Base-by-base conservation (phyloP, 2,329 filamentous ascomycete genomes). In the Clonostachys byssicola region DNA sequence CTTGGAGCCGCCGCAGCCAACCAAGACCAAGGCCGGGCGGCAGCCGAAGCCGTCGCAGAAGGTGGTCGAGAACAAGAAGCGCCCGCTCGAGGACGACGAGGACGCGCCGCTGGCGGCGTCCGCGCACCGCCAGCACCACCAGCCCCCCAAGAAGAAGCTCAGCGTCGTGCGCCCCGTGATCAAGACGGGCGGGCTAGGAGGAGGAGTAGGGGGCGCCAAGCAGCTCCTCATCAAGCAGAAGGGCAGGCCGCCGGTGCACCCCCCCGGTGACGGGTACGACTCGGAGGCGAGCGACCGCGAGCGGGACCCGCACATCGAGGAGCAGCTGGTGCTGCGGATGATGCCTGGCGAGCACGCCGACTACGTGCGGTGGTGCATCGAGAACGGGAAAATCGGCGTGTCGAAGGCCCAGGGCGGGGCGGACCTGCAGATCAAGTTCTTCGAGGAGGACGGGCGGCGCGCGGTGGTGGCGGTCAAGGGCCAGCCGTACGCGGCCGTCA, bases 241-340 rank as follows among this genome's bases (percentile, higher is more conserved):
- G 56, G 86, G 85, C n/a, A 79, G 83, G 52, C 75, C 81, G 2
- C 86, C 88, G 7, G 73, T 79, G 34, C 80, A 89, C 52, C 83
- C 84, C 6, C 80, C 82, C 2, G 94, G 94, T 45, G 90, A 95
- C 47, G 94, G 92, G 8, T 99, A 97, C 67, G 94, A 99, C 63
- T 96, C 92, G 4, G 94, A 97, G 66, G 90, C 92, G 12, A 94
- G 91, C 47, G 94, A 97, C 60, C 83, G 86, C 13, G 94, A 99
- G 65, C 68, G 74, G 10, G 94, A 99, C 59, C 94, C 94, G 1
- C 79, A 87, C 2, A 89, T 95, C 51, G 92, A 97, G 65, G 88
- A 92, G 59, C 86, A 95, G 53, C 89, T 97, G 54, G 77, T 99
- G 9, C 67, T 99, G 51, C 88, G 94, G 50, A 96, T 96, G 88